Base-by-base conservation (phyloP, 441 rosid genomes). In the Populus hybrid region DNA sequence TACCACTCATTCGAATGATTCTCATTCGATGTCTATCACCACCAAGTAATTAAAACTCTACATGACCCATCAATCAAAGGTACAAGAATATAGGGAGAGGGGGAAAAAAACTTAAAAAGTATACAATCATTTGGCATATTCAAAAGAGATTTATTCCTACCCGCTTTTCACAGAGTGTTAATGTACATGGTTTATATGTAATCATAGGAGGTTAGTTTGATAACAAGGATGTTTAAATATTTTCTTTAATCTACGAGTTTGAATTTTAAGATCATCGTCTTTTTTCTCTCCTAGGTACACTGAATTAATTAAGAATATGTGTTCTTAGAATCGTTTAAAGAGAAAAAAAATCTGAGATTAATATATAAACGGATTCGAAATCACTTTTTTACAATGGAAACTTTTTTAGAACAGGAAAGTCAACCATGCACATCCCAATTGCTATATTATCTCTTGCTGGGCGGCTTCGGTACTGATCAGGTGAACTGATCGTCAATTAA, bases 401-500 rank as follows among this genome's bases (percentile, higher is more conserved):
- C 36, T 33, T 33, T 33, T 33, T 33, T 33, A 6, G 36, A 33
- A 33, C 36, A 33, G 36, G 36, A 33, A 6, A 70, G 75, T 74
- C 82, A 74, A 75, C 72, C 70, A 23, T 65, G 68, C 18, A n/a
- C 6, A 45, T 14, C 56, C 18, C 56, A 14, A 14, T 45, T 1
- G 56, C 20, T 4, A 64, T 24, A 8, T 6, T 23, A 56, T 73
- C 59, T 21, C 10, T 50, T 72, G 3, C 18, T 40, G 40, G 45
- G 29, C 59, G 35, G 23, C 21, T 74, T 9, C 64, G 16, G 64
- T 45, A 36, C 31, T 53, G 68, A 33, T 71, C 24, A 3, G 61
- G 67, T 66, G 72, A 59, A 33, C 12, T 64, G 72, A 33, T 53
- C 10, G 11, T 18, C 64, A 38, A 70, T 66, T 70, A 45, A 70